Evolutionary conservation across 805 yeast genomes (phyloP).

Genomic region (Yamadazyma akitaensis): DNA sequence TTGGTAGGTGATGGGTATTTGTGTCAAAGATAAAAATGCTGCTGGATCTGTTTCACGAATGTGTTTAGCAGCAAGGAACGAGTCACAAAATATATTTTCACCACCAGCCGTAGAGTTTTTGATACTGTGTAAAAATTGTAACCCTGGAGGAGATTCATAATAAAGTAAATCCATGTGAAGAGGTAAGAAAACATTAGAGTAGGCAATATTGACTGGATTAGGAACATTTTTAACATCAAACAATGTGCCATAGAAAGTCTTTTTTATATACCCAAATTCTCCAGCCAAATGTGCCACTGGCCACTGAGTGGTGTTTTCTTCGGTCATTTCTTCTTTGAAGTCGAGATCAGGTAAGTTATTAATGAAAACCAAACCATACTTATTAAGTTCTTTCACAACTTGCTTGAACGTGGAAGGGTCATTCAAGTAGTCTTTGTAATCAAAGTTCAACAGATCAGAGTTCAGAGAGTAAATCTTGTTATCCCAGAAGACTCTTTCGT

Average conservation of each 20-base stretch:
- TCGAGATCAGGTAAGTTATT: constrained; percentile 48
- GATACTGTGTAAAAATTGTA: constrained; percentile 64
- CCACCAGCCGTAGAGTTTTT: constrained; percentile 59
- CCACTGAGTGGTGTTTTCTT: constrained; percentile 40
- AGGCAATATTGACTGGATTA: constrained; percentile 64
- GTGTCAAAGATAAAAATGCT: constrained; percentile 60
- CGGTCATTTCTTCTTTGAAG: constrained; percentile 25
- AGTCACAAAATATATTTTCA: constrained; percentile 66
- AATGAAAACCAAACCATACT: constrained; percentile 55
- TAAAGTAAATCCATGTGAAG: constrained; percentile 76
- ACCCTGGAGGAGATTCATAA: constrained; percentile 79
- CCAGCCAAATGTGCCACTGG: constrained; percentile 41
- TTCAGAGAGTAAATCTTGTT: constrained; percentile 21
- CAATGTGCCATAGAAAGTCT: constrained; percentile 67
- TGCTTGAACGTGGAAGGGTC: constrained; percentile 29
- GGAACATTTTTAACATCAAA: constrained; percentile 59
- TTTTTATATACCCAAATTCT: constrained; percentile 63
- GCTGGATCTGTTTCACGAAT: constrained; percentile 55
- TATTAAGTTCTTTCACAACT: constrained; percentile 46
- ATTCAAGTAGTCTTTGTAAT: constrained; percentile 41
- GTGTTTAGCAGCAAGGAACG: constrained; percentile 59
- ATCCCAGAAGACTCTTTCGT: constrained; percentile 40
- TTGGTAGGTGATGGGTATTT: constrained; percentile 66
- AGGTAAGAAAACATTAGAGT: constrained; percentile 61
- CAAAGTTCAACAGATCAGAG: constrained; percentile 19